Evolutionary conservation across 305 asterid species (phyloP).

Genomic region (Plantago coronopus): DNA sequence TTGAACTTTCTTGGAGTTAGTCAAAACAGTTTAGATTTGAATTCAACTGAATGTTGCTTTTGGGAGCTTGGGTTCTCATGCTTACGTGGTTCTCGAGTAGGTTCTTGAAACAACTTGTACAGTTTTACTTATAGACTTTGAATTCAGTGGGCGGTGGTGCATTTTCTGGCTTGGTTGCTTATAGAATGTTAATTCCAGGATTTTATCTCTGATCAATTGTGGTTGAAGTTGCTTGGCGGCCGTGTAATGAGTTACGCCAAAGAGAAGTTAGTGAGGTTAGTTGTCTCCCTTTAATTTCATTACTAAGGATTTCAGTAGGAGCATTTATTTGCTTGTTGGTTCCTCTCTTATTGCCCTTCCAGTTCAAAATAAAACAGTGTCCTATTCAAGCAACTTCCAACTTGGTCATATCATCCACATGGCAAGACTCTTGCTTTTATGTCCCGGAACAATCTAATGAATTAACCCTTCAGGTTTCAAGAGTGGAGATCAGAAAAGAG

Average conservation of each 20-base stretch:
- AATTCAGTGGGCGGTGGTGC: too few species aligned
- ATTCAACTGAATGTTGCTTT: too few species aligned
- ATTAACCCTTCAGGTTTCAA: slow-evolving; percentile 38
- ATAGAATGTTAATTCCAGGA: too few species aligned
- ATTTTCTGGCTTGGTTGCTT: too few species aligned
- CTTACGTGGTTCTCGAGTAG: too few species aligned
- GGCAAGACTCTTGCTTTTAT: not conserved
- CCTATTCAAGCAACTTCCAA: not conserved
- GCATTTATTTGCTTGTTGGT: not conserved
- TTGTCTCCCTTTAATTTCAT: slow-evolving; percentile 17
- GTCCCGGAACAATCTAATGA: not conserved
- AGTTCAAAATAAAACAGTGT: too few species aligned
- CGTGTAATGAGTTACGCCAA: slow-evolving; percentile 33
- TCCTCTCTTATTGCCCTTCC: not conserved
- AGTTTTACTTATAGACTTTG: too few species aligned
- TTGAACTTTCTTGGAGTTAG: too few species aligned
- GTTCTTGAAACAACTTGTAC: too few species aligned
- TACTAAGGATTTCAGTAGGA: not conserved
- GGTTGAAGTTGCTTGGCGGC: not conserved
- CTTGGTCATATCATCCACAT: too few species aligned
- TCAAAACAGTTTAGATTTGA: too few species aligned
- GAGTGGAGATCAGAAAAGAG: slow-evolving; percentile 43
- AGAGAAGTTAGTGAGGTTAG: slow-evolving; percentile 49
- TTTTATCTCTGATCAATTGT: slow-evolving; percentile 13
- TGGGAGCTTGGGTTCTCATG: too few species aligned